Evolutionary conservation across 2,329 filamentous ascomycete genomes (phyloP), one percentile per base, ranked within the genome.

Genomic region (Beauveria varroae): DNA sequence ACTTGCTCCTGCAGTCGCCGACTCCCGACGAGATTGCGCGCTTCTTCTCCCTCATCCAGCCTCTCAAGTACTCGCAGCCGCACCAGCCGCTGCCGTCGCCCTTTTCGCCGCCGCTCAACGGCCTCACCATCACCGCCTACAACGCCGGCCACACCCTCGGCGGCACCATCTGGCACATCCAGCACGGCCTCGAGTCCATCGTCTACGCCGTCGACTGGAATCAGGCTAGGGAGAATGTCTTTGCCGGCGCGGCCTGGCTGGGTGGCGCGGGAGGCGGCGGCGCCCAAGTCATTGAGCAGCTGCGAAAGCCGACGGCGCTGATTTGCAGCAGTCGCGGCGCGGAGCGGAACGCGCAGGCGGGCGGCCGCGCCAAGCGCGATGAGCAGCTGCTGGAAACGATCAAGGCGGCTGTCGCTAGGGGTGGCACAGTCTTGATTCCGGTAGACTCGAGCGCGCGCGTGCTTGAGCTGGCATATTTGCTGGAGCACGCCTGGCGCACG

Each of bases 181-280:
- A 98, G 69, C 92, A 98, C 77, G 92, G 93, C 0, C 83, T 97
- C 71, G 95, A 99, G 73, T 97, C 93, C 1, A 93, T 99, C 47
- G 93, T 99, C 1, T 98, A 99, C 69, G 93, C 95, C 0, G 91
- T 97, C 20, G 93, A 98, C 70, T 99, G 95, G 95, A 97, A 97
- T 68, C 93, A 97, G 75, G 91, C 90, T n/a, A 86, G 91, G 67
- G 95, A 99, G 72, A 96, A 96, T 75, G 92, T 98, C 18, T 87
- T 96, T 63, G 87, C 93, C 0, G 93, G 93, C 64, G 95, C 95
- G 24, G 92, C 93, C 28, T 98, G 95, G 91, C 81, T 99, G 47
- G 91, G 91, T 51, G 90, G 91, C 6, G 87, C 87, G 24, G 90
- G 88, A 34, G 86, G 85, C 0, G 90, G 90, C 46, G 90, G 91